Evolutionary conservation across 2,329 filamentous ascomycete species (phyloP), one percentile per base, ranked within the genome.

Genomic region (Paramyrothecium roridum): DNA sequence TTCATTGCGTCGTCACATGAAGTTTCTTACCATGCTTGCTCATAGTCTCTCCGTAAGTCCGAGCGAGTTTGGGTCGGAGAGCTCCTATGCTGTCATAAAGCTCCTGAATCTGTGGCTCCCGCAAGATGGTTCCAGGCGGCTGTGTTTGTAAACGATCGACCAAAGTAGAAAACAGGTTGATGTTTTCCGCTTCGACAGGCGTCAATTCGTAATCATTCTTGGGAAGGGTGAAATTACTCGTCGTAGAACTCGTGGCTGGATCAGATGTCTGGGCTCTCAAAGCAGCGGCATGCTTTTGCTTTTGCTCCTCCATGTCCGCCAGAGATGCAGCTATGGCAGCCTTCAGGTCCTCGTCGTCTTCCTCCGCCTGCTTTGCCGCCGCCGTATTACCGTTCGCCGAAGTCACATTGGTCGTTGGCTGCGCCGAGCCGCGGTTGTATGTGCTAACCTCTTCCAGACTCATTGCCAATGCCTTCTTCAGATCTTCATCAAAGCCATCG

Each of bases 31-130:
- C 93, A 72, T 98, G 95, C 73, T 99, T 99, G 83, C 95, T 98
- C 95, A 99, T 98, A 0, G 95, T 97, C 76, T 99, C 95, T 54
- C 95, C 95, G 68, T 98, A 97, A 0, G 93, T 97, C 55, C 95
- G 85, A 4, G 95, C 95, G 54, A 99, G 80, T 72, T 99, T 99
- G 2, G 95, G 95, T 51, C 95, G 84, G 59, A 99, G 77, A 17
- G 91, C 83, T n/a, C 93, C 92, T 64, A 99, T 98, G 65, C 93
- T 96, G 67, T 98, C 95, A 70, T 99, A 99, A 4, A 99, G 79
- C 73, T 99, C 95, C 72, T 99, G 95, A 52, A 99, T 97, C 70
- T 98, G 95, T 2, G 95, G 95, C 67, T 99, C 95, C 50, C 95
- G 83, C n/a, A 99, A 75, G 53, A 99, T 97, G 1, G 95, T 98